Percentiles rank a stretch among this genome's conserved stretches.
phyloP scores from a whole-genome alignment of 2,329 filamentous ascomycete genomes.

The Apiospora koreana region DNA sequence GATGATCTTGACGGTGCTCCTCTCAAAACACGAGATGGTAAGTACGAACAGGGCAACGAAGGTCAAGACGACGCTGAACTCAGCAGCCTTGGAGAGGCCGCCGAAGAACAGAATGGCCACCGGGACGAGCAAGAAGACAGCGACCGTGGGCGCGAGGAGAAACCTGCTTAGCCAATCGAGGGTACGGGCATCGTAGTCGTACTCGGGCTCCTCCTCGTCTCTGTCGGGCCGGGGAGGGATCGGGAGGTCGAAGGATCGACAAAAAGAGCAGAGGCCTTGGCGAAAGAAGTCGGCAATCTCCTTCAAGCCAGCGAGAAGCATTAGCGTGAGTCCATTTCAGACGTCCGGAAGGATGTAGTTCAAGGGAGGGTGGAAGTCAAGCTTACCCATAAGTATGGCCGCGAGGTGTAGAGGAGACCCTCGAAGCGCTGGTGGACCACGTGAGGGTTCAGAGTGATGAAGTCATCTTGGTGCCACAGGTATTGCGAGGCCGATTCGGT shows the following conservation, averaged over 20 bases:
- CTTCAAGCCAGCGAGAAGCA: too few species aligned
- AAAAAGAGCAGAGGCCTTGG: background rate
- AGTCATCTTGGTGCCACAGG: background rate
- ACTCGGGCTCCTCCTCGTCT: background rate
- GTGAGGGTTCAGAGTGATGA: background rate
- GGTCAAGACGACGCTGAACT: background rate
- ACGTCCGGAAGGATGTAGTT: background rate
- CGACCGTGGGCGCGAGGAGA: background rate
- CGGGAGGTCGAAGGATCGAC: background rate
- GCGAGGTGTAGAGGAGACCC: background rate
- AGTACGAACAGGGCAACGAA: background rate
- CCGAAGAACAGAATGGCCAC: background rate
- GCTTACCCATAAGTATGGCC: background rate
- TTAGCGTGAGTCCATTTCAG: too few species aligned
- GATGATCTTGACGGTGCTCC: conserved; percentile 4
- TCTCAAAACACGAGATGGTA: background rate
- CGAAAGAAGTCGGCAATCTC: background rate
- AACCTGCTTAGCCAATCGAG: background rate
- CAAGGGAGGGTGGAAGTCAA: too few species aligned
- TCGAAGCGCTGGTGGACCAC: background rate
- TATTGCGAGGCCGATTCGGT: background rate
- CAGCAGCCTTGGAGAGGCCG: background rate
- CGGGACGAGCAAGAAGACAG: background rate
- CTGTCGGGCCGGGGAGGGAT: background rate
- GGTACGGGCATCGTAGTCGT: background rate